A percentile compares a stretch with the other conserved stretches of the same genome.
Conservation (phyloP, 2,329 filamentous ascomycete species). For the Xylaria sp. region DNA sequence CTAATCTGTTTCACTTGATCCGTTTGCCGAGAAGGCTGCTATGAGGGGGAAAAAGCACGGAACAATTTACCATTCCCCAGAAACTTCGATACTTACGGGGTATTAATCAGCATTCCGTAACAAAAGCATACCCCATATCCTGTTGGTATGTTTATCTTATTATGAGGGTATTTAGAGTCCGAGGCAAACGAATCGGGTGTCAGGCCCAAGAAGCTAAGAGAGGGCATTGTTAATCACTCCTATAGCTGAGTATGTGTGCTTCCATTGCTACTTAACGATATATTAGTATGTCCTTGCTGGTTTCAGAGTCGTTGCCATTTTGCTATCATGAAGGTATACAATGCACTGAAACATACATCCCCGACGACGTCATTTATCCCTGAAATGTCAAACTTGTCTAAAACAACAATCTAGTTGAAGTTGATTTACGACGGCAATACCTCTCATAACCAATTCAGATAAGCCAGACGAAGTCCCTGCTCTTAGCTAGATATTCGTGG, state of each 20-base stretch:
- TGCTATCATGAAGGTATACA: background rate
- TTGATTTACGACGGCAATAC: background rate
- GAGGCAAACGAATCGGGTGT: background rate
- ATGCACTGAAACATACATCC: background rate
- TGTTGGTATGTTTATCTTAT: background rate
- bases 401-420: background rate
- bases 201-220: background rate
- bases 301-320: no score
- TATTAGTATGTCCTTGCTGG: no score
- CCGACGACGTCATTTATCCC: background rate
- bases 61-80: background rate
- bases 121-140: background rate
- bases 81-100: background rate
- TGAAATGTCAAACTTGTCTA: background rate
- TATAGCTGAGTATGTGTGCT: background rate
- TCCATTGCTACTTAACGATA: background rate
- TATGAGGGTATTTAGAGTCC: background rate
- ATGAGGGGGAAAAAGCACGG: background rate
- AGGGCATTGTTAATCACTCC: background rate
- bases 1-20: background rate
- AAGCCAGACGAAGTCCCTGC: background rate
- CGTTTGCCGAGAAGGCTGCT: background rate
- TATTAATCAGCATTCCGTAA: background rate
- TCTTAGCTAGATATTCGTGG: background rate
- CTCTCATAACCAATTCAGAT: background rate